Evolutionary conservation across 2,329 filamentous ascomycete genomes (phyloP), one percentile per base, ranked within the genome.

Genomic region (Claviceps sorghi): DNA sequence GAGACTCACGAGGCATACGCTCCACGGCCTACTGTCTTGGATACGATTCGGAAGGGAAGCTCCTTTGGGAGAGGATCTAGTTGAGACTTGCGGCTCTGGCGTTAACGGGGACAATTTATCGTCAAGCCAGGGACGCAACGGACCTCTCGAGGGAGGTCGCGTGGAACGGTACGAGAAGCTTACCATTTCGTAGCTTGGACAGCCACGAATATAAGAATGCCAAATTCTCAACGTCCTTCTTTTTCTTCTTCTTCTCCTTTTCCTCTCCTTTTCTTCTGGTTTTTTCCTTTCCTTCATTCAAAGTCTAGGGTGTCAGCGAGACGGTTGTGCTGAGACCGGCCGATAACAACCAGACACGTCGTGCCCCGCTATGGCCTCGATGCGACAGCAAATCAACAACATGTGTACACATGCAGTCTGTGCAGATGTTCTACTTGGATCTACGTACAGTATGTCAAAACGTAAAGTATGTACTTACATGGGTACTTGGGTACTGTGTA

Each of bases 1-100:
- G 46, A 53, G 48, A 69, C 70, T 69, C 72, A 96, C 91, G 89
- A 97, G 66, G 93, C 93, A 77, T 98, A 98, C 60, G 93, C 93
- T 61, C 93, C 93, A 65, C 88, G 85, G 52, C 93, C 93, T 61
- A 98, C 95, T 15, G 93, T 98, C 67, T 93, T 93, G 55, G 93
- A 97, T 62, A 98, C 79, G 63, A 98, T 84, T 58, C 91, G 83
- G 68, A 98, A 98, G 50, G 93, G 93, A 49, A 98, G 76, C 63
- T 95, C 82, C 56, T 63, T 73, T 26, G 93, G 93, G 49, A 97
- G 74, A 58, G 91, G 89, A 64, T 89, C 89, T 60, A 90, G 72
- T 71, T 98, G 93, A 59, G 89, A 95, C 78, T 95, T 38, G 17
- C 19, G 29, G 13, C 8, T 46, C 30, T 22, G 19, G 38, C 45